These are phyloP conservation scores for Xylaria flabelliformis DNA, from an alignment of 495 filamentous ascomycete species.

Conservation along the genomic window DNA sequence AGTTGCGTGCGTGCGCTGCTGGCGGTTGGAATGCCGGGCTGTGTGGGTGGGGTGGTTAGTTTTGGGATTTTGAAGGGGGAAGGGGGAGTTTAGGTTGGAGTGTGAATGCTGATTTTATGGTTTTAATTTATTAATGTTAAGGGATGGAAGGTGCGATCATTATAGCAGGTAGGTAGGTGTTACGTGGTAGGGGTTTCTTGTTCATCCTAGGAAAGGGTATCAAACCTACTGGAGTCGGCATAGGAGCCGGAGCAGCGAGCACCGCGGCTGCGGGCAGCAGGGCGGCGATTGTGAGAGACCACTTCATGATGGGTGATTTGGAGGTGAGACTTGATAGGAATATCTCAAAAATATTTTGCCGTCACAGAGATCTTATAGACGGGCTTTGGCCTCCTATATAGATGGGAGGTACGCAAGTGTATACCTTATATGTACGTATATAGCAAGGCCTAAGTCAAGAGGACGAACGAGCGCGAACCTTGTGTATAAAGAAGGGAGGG, in stretches of 20 bases:
- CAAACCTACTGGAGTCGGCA: conserved; percentile 30
- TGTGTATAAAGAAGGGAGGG: not conserved
- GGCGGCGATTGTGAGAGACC: conserved; percentile 27
- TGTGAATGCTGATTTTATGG: conserved; percentile 28
- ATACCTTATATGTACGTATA: not conserved
- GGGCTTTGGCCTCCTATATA: not conserved
- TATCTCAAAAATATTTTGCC: not conserved
- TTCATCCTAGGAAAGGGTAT: not conserved
- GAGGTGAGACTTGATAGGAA: not conserved
- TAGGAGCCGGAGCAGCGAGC: conserved; percentile 40
- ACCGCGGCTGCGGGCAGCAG: conserved; percentile 34
- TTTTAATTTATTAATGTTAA: conserved; percentile 29
- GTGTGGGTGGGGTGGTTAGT: not conserved
- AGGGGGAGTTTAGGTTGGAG: conserved; percentile 1
- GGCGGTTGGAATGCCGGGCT: conserved; percentile 66
- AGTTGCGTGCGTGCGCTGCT: conserved; percentile 62
- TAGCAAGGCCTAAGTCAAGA: no score
- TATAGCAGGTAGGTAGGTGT: no score
- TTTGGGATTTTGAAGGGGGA: not conserved
- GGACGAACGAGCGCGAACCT: conserved; percentile 33
- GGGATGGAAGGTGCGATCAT: not conserved
- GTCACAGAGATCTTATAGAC: not conserved
- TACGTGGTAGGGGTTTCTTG: no score
- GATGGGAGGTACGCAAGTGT: not conserved
- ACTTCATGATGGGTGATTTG: conserved; percentile 34